Base-by-base conservation (phyloP, 768 basidiomycete genomes). In the Boletus bicolor region DNA sequence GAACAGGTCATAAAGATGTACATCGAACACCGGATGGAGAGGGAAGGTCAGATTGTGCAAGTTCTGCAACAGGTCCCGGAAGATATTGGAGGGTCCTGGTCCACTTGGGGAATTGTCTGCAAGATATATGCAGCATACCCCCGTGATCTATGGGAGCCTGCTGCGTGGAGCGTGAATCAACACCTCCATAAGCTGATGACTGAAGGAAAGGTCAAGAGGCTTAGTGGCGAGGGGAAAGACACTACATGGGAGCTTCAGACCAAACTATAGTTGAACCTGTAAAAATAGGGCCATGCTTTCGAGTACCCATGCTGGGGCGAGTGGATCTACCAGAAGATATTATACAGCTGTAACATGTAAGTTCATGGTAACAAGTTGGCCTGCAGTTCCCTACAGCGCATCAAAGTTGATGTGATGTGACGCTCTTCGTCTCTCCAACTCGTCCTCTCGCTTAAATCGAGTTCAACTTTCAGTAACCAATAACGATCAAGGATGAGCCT, bases 381-480 rank as follows among this genome's bases (percentile, higher is more conserved):
- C 32, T 12, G 21, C 5, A 48, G 34, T 37, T 8, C 15, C 28
- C 44, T 77, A 97, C 64, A 98, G 75, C 12, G 96, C 96, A 70
- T 95, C 93, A 65, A 99, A 98, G 62, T 99, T 99, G 71, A 99
- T 96, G 65, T 93, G 88, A 73, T 97, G 93, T n/a, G 94, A 87
- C 32, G 86, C 84, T 62, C 88, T 80, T 64, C 92, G 80, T 55
- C 94, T 72, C 71, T 99, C 96, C 64, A 89, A 68, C 73, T 99
- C 96, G 69, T 98, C 96, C 68, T 98, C 95, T 57, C 92, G 80
- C 93, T 96, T 68, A 24, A 60, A 4, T 32, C 19, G 48, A 36
- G 48, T 41, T 17, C 46, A 58, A 38, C 9, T 21, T 15, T 60
- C 26, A 59, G 41, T 41, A 46, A 41, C 42, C 34, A 49, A 24